Base-by-base conservation (phyloP, 2,329 filamentous ascomycete species). In the Aspergillus awamori region DNA sequence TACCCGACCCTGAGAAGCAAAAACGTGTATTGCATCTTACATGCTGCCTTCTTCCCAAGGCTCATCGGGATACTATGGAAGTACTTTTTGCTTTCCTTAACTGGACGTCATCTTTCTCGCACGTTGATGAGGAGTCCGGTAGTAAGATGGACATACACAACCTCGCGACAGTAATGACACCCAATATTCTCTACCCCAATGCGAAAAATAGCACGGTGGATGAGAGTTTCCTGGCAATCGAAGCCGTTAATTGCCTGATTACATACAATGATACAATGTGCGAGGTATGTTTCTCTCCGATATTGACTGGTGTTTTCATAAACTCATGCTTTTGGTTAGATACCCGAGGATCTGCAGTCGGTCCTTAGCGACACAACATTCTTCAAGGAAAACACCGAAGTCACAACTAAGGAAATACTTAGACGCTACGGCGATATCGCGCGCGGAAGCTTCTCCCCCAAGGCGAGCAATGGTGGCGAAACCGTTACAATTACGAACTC, bases 71-170 rank as follows among this genome's bases (percentile, higher is more conserved):
- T 76, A 93, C 91, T 17, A 88, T 99, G 77, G 95, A 99, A 78
- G 93, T 99, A 45, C 79, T 99, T 1, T 98, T 97, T 79, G 91
- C 89, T 54, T 99, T 99, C 83, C 84, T 99, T 51, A 97, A 97
- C 72, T 99, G 95, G 94, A 92, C 93, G 5, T 93, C 93, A 4
- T 97, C 93, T 1, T 99, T 99, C 81, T 94, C 96, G 64, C 93
- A 97, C 72, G 89, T 99, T 13, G 95, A 99, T 70, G 95, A 99
- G 72, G 95, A 99, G 74, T 91, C 90, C 22, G 95, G 95, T 26
- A 97, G 94, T 69, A 97, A 98, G 83, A 99, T 99, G 95, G 95
- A 99, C 75, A 91, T 96, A 57, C 93, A 96, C 81, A 99, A 99
- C 72, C 85, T 99, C 65, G 92, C 95, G 3, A 98, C 96, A 3